Percentiles rank a stretch among this genome's conserved stretches.
Conservation (phyloP, 2,329 filamentous ascomycete species). For the Aspergillus aculeatinus region DNA sequence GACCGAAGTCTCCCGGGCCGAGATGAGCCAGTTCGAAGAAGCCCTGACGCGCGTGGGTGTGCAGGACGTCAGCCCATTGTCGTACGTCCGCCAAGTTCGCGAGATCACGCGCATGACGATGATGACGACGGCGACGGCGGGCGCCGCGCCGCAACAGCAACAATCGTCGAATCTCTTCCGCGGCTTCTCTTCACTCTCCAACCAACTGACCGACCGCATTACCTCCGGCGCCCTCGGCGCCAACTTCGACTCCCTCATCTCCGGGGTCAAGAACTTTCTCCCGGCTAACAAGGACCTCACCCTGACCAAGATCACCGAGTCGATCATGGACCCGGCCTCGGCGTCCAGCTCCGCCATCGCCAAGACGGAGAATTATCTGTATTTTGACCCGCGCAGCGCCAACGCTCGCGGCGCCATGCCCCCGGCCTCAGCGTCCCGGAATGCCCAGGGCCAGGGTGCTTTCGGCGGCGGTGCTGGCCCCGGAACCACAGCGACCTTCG, state of each 20-base stretch:
- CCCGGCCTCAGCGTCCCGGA: slow-evolving; percentile 61
- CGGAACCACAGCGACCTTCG: slow-evolving; percentile 81
- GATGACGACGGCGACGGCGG: slow-evolving; percentile 71
- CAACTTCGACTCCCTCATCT: slow-evolving; percentile 92
- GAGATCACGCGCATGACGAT: slow-evolving; percentile 98
- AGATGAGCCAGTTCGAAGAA: slow-evolving; percentile 84
- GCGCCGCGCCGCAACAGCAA: slow-evolving; percentile 51
- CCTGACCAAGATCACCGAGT: slow-evolving; percentile 96
- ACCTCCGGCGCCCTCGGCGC: slow-evolving; percentile 83
- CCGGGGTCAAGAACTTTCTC: slow-evolving; percentile 97
- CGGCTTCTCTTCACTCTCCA: slow-evolving; percentile 88
- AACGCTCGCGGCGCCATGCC: slow-evolving; percentile 92
- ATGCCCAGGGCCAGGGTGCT: slow-evolving; percentile 44
- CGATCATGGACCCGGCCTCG: slow-evolving; percentile 91
- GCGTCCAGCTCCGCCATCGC: slow-evolving; percentile 89
- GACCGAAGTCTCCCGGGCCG: slow-evolving; percentile 75
- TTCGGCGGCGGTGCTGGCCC: slow-evolving; percentile 47
- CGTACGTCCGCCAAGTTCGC: slow-evolving; percentile 87
- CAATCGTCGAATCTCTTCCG: slow-evolving; percentile 74
- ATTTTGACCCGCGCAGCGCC: slow-evolving; percentile 91
- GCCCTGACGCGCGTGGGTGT: slow-evolving; percentile 70
- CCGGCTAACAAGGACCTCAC: slow-evolving; percentile 93
- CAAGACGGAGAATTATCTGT: slow-evolving; percentile 94
- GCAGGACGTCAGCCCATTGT: slow-evolving; percentile 71
- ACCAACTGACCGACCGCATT: slow-evolving; percentile 86